A percentile compares a stretch with the other conserved stretches of the same genome.
Conservation (phyloP, 495 filamentous ascomycete genomes). For the Bombardia bombarda region DNA sequence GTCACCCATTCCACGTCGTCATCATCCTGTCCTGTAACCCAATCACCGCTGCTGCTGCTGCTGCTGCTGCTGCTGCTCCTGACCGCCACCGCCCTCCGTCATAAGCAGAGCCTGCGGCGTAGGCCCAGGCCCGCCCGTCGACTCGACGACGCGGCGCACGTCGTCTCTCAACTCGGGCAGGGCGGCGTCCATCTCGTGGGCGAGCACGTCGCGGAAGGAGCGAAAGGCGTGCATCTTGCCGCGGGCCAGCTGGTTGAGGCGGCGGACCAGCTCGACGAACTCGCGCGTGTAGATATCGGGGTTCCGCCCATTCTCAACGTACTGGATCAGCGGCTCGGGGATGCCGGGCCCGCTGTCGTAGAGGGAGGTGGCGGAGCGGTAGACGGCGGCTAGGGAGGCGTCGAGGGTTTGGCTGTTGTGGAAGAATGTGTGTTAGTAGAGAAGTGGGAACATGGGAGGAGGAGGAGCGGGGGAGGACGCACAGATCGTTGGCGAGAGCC, state of each 20-base stretch:
- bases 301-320: conserved; percentile 89
- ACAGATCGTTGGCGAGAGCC: conserved; percentile 35
- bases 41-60: no score
- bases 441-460: background rate
- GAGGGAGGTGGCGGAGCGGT: conserved; percentile 41
- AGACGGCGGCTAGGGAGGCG: conserved; percentile 18
- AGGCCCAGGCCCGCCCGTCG: conserved; percentile 22
- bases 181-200: conserved; percentile 64
- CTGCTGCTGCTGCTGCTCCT: no score
- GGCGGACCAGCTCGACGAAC: conserved; percentile 85
- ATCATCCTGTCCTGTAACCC: no score
- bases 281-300: conserved; percentile 98
- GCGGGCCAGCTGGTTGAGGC: conserved; percentile 74
- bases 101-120: no score
- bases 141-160: conserved; percentile 52
- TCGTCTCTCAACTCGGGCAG: conserved; percentile 72
- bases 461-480: background rate
- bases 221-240: conserved; percentile 79
- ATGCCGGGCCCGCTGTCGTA: conserved; percentile 55
- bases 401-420: conserved; percentile 20
- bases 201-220: conserved; percentile 73
- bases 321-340: conserved; percentile 84
- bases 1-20: no score
- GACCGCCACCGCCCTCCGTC: no score
- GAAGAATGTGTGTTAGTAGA: background rate